A percentile compares a stretch with the other conserved stretches of the same genome.
phyloP scores from a whole-genome alignment of 176 grass and related monocot genomes.

The Alloteropsis semialata region DNA sequence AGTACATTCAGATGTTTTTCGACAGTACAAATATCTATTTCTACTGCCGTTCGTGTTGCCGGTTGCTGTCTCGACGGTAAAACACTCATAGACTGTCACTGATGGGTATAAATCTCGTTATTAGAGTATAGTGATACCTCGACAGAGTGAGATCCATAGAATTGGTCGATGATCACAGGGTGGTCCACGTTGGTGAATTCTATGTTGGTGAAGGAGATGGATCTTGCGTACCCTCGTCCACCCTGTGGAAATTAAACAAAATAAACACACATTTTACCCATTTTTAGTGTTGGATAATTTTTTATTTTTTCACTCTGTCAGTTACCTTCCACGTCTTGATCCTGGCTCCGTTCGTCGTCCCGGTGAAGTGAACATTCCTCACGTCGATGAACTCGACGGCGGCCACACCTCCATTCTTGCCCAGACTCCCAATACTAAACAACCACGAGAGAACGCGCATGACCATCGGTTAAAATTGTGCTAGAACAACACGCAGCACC shows the following conservation, averaged over 20 bases:
- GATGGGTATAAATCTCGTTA: no score
- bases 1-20: no score
- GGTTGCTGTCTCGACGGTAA: no score
- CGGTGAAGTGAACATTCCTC: conserved; percentile 29
- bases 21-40: no score
- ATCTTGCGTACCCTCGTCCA: conserved; percentile 31
- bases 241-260: not conserved
- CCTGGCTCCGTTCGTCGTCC: conserved; percentile 43
- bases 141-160: not conserved
- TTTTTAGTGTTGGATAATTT: no score
- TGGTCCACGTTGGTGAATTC: conserved; percentile 32
- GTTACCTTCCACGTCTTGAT: conserved; percentile 69
- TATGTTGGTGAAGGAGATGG: conserved; percentile 32
- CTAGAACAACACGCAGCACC: not conserved
- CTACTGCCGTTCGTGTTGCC: no score
- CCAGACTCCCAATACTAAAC: conserved; percentile 54
- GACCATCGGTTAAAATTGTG: no score
- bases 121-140: no score
- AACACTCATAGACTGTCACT: no score
- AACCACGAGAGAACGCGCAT: no score
- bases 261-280: not conserved
- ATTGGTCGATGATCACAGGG: conserved; percentile 43
- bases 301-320: no score
- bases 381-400: conserved; percentile 51
- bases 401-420: not conserved